Percentiles rank a stretch among this genome's conserved stretches.
Evolutionary conservation across 2,329 filamentous ascomycete genomes (phyloP).

Genomic region (Phialocephala subalpina): DNA sequence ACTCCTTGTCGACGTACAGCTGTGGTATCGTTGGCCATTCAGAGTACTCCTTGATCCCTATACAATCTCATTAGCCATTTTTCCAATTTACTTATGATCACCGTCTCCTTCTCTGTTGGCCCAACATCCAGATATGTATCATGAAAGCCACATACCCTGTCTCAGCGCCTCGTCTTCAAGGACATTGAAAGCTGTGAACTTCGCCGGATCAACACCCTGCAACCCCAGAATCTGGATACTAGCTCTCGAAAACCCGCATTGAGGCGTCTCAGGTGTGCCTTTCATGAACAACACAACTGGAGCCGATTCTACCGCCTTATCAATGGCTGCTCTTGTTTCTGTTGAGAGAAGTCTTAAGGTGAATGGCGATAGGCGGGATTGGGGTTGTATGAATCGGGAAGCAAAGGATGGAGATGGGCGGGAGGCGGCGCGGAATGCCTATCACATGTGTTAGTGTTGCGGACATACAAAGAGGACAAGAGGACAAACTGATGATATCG

Average conservation of each 20-base stretch:
- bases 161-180: conserved; percentile 89
- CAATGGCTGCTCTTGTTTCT: conserved; percentile 82
- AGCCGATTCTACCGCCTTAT: conserved; percentile 85
- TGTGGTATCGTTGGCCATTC: conserved; percentile 99
- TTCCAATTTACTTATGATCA: not conserved
- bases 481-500: conserved; percentile 40
- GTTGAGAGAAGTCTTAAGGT: conserved; percentile 75
- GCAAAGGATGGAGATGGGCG: conserved; percentile 22
- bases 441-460: conserved; percentile 37
- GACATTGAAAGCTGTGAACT: conserved; percentile 99
- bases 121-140: not conserved
- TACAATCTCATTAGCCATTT: conserved; percentile 21
- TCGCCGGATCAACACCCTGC: conserved; percentile 92
- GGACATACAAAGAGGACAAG: not conserved
- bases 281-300: conserved; percentile 99
- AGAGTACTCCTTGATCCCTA: conserved; percentile 98
- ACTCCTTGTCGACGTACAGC: conserved; percentile 94
- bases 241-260: conserved; percentile 96
- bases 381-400: conserved; percentile 22
- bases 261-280: conserved; percentile 92
- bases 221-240: conserved; percentile 94
- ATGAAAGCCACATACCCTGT: conserved; percentile 63
- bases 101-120: not conserved
- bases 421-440: conserved; percentile 48
- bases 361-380: conserved; percentile 35